Base-by-base conservation (phyloP, 306 rosid genomes). In the Canavalia ensiformis region DNA sequence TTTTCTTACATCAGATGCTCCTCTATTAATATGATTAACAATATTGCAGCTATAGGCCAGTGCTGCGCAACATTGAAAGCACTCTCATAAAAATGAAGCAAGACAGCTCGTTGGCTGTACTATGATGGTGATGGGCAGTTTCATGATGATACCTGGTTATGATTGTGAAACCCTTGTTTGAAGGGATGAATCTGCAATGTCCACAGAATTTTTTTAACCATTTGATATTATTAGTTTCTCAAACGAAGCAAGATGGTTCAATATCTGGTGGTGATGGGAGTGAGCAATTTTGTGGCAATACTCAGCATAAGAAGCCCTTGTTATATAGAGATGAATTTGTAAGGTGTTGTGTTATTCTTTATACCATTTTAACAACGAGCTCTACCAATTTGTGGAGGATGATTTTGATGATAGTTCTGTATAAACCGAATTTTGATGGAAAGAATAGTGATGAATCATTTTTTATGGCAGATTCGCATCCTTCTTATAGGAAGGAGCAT, bases 61-160 rank as follows among this genome's bases (percentile, higher is more conserved):
- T 95, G 51, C 83, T 95, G 64, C 90, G 98, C 84, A 91, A 93
- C 79, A 91, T 93, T 62, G 98, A 95, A 85, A 91, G 82, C 64
- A 84, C 63, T 69, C 94, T 95, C 60, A 75, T 90, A 74, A 90
- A 90, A 84, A 85, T 95, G 96, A 93, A 93, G 92, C 97, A 90
- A 84, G 98, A 90, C 54, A 91, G 88, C 44, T 82, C 86, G 2
- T 44, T 89, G 77, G 68, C 70, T 8, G 92, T 88, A 63, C 70
- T 33, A 54, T 92, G 87, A 94, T 35, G 65, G 70, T 62, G 52
- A 54, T 18, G 50, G 71, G 76, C 65, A 39, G 47, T 41, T 75
- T 60, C 18, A 13, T 45, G 66, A 46, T 46, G 56, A 67, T 73
- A 33, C 45, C 11, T 25, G 74, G 63, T 31, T 79, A 63, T 67